Conservation (phyloP, 2,329 filamentous ascomycete species). For the Neoascochyta sp. region DNA sequence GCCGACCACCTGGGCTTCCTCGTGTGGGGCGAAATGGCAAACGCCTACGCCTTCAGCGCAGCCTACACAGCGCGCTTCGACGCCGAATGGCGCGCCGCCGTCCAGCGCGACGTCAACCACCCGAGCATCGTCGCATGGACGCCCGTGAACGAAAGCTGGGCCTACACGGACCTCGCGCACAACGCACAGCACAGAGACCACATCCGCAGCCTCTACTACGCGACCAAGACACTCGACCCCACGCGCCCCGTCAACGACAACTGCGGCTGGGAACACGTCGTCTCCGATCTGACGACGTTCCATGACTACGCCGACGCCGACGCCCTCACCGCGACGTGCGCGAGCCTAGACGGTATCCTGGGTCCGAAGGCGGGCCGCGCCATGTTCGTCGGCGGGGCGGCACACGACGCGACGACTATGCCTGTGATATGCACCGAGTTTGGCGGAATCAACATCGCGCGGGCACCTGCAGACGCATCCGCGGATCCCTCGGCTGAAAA, state of each 20-base stretch:
- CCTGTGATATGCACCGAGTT: slow-evolving; percentile 66
- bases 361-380: slow-evolving; percentile 50
- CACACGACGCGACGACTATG: slow-evolving; percentile 52
- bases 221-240: slow-evolving; percentile 62
- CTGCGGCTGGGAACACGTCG: slow-evolving; percentile 67
- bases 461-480: too few species aligned
- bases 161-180: slow-evolving; percentile 56
- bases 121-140: slow-evolving; percentile 65
- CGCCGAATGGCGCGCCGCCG: slow-evolving; percentile 61
- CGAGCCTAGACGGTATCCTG: slow-evolving; percentile 53
- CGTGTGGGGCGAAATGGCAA: slow-evolving; percentile 64
- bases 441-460: slow-evolving; percentile 64
- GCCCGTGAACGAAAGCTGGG: slow-evolving; percentile 63
- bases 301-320: slow-evolving; percentile 63
- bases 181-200: slow-evolving; percentile 60
- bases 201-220: slow-evolving; percentile 59
- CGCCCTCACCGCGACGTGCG: slow-evolving; percentile 54
- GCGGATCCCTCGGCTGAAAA: slow-evolving; percentile 45
- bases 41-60: slow-evolving; percentile 59
- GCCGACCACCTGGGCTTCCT: slow-evolving; percentile 59
- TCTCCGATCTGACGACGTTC: slow-evolving; percentile 63
- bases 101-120: slow-evolving; percentile 63
- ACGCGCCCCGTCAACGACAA: slow-evolving; percentile 67
- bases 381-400: slow-evolving; percentile 53
- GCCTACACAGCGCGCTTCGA: slow-evolving; percentile 60